Conservation (phyloP, 345 rosid species). For the Euphorbia tirucalli region DNA sequence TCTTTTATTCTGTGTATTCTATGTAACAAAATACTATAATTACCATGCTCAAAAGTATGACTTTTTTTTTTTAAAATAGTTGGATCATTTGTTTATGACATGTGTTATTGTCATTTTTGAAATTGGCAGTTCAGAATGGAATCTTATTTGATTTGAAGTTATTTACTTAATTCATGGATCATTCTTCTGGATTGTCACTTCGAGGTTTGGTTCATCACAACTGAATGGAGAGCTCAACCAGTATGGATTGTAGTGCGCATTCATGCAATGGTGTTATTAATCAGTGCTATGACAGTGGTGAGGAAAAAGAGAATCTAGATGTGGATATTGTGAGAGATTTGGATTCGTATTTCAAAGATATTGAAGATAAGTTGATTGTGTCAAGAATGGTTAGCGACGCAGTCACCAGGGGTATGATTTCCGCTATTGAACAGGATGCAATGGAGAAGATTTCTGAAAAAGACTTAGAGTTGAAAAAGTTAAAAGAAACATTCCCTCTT, state of each 20-base stretch:
- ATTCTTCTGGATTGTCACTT: slow-evolving; percentile 4
- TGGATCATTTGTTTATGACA: not conserved
- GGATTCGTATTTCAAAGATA: slow-evolving; percentile 61
- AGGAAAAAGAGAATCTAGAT: slow-evolving; percentile 48
- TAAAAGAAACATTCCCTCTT: slow-evolving; percentile 41
- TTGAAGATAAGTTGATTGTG: slow-evolving; percentile 49
- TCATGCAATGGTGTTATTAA: slow-evolving; percentile 8
- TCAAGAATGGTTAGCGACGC: slow-evolving; percentile 82
- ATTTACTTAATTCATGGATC: not conserved
- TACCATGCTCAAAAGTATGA: too few species aligned
- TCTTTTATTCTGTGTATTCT: too few species aligned
- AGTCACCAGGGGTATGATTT: slow-evolving; percentile 59
- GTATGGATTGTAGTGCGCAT: slow-evolving; percentile 26
- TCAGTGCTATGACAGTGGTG: slow-evolving; percentile 17
- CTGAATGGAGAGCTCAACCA: slow-evolving; percentile 30
- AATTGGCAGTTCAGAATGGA: not conserved
- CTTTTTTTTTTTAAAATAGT: not conserved
- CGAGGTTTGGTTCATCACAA: slow-evolving; percentile 15
- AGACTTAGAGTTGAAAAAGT: slow-evolving; percentile 54
- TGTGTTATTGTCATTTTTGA: not conserved
- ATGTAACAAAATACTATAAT: too few species aligned
- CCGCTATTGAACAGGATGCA: slow-evolving; percentile 56
- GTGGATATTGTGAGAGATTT: slow-evolving; percentile 51
- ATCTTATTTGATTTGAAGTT: not conserved
- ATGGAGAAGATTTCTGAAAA: slow-evolving; percentile 57